Evolutionary conservation across 176 grass and related monocot species (phyloP).

Genomic region (Hyparrhenia diplandra): DNA sequence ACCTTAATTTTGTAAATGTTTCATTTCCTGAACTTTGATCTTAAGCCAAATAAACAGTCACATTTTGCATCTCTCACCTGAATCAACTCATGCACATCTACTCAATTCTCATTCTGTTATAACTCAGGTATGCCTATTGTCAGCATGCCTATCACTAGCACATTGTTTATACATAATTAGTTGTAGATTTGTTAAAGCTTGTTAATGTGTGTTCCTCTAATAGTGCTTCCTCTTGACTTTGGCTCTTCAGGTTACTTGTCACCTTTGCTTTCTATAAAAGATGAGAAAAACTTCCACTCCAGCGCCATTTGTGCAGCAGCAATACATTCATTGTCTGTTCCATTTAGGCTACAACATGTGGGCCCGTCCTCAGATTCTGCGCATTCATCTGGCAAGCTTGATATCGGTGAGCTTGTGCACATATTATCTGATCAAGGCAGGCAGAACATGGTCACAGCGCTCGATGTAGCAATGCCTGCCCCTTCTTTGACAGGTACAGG

Average conservation of each 20-base stretch:
- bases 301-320: conserved; percentile 81
- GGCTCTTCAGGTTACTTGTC: conserved; percentile 57
- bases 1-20: conserved; percentile 5
- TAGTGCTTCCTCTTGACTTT: not conserved
- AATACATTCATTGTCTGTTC: conserved; percentile 72
- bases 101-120: not conserved
- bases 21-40: not conserved
- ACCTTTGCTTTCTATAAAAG: conserved; percentile 54
- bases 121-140: not conserved
- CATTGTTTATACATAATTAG: not conserved
- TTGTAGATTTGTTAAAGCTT: not conserved
- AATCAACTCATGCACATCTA: not conserved
- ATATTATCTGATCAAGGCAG: conserved; percentile 66
- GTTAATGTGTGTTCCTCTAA: not conserved
- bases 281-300: conserved; percentile 70
- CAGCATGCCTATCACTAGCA: not conserved
- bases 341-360: conserved; percentile 47
- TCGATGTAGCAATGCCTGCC: conserved; percentile 82
- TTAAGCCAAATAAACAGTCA: not conserved
- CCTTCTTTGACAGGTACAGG: conserved; percentile 64
- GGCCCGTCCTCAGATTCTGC: conserved; percentile 35
- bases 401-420: conserved; percentile 69
- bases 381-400: conserved; percentile 51
- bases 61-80: not conserved
- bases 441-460: conserved; percentile 72